Evolutionary conservation across 371 early-diverging fungal genomes (phyloP).

Genomic region (Apophysomyces variabilis): DNA sequence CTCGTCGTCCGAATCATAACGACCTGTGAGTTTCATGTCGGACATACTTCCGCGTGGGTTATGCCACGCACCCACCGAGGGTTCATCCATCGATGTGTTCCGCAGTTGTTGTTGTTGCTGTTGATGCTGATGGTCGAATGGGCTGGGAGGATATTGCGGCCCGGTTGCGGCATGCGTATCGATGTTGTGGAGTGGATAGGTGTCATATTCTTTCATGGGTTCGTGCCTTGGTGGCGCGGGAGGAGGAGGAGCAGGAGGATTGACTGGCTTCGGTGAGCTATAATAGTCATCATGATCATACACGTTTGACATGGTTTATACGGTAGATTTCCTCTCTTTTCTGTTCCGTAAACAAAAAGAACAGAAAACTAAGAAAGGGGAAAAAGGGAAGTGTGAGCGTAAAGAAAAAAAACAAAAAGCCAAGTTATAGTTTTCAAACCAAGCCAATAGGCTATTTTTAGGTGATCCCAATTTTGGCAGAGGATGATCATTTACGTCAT

Average conservation of each 20-base stretch:
- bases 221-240: constrained; percentile 16
- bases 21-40: constrained; percentile 27
- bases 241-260: background rate
- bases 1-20: constrained; percentile 23
- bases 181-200: constrained; percentile 2
- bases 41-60: constrained; percentile 31
- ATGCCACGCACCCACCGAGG: constrained; percentile 17
- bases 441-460: constrained; percentile 6
- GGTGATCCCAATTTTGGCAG: background rate
- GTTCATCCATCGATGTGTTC: constrained; percentile 9
- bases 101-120: background rate
- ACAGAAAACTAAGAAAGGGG: background rate
- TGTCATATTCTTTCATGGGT: constrained; percentile 2
- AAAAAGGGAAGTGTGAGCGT: background rate
- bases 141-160: constrained; percentile 20
- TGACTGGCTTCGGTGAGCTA: background rate
- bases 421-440: constrained; percentile 6
- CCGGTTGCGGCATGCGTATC: constrained; percentile 13
- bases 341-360: background rate
- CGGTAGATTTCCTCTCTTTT: background rate
- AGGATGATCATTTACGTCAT: constrained; percentile 6
- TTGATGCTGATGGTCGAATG: constrained; percentile 14
- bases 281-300: background rate
- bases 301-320: background rate
- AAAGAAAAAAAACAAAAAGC: constrained; percentile 7